Base-by-base conservation (phyloP, 1,139 yeast genomes). In the Geotrichum klebahnii region DNA sequence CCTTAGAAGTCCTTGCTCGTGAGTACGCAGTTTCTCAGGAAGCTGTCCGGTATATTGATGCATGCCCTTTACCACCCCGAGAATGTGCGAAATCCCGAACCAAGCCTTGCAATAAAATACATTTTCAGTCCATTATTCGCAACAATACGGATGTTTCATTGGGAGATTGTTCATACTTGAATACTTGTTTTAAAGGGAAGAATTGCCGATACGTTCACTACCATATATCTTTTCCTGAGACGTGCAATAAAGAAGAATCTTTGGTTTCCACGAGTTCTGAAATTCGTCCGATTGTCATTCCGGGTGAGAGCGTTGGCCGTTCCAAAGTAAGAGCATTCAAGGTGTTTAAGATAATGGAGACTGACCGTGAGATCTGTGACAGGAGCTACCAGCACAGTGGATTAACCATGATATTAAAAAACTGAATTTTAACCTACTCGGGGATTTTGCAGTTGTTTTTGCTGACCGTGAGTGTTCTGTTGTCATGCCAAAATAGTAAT, bases 141-240 rank as follows among this genome's bases (percentile, higher is more conserved):
- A 36, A 57, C 19, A 77, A 74, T 50, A 81, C 96, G 0, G 97
- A 90, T 61, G 52, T 67, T 1, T 68, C 74, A 20, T 66, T 87
- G n/a, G 97, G 97, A 0, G 97, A 90, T 65, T 90, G 97, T 62
- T 89, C 96, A 3, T 90, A 90, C 62, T 73, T 90, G 55, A 97
- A 90, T 64, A 89, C 97, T 0, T 90, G 97, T 61, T 96, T 87
- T 67, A 88, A 89, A 66, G 78, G 85, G 67, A 81, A 79, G 56
- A 72, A 80, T 3, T 90, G 97, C 66, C 74, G 95, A 28, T 90
- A 85, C 64, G 74, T 87, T 40, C 97, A 90, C 67, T 90, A 89
- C 65, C 73, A 76, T 54, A 84, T 61, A 61, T 71, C 60, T 54
- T 57, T 59, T 26, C 61, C 71, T 38, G 60, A 61, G 4, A 24